Evolutionary conservation across 371 early-diverging fungal species (phyloP), one percentile per base, ranked within the genome.

Genomic region (Zopfochytrium polystomum): DNA sequence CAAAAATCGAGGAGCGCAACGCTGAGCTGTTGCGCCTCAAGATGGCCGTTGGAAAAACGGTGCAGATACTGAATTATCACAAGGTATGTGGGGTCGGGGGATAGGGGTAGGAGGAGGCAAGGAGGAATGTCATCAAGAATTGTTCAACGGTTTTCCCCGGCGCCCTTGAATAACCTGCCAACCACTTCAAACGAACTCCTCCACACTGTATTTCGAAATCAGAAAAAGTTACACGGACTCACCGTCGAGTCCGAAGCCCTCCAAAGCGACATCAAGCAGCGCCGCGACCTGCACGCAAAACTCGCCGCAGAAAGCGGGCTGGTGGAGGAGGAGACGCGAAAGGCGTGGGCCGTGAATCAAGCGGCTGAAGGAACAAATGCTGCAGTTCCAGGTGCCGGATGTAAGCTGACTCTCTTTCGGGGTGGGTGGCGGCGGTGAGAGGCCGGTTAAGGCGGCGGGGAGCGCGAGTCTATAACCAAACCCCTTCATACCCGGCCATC

Each of bases 1-100:
- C 73, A 15, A 75, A 78, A 58, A 82, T 82, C 30, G 83, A 82
- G 58, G 83, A 82, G 55, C 73, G 83, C 9, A 82, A 82, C 43
- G 34, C 70, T 9, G 80, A 82, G 68, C 61, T 82, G 52, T 55
- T 82, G 27, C 75, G 73, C 58, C 65, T 82, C n/a, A 79, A 79
- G 54, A 74, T 75, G 75, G 73, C 79, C 4, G 79, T 77, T 1
- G 79, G 79, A 22, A 76, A 74, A 22, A 79, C 79, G 5, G 68
- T 72, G 33, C 76, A 76, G 50, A 72, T 76, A 22, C 56, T 79
- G 32, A 79, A 79, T 54, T 66, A 49, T 50, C 70, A 76, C 66
- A 78, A 75, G 65, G 73, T 69, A 20, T 3, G 38, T 18, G 13
- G 42, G 42, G 13, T n/a, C n/a, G 13, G n/a, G 42, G n/a, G n/a